Evolutionary conservation across 345 rosid genomes (phyloP), one percentile per base, ranked within the genome.

Genomic region (Salix koriyanagi): DNA sequence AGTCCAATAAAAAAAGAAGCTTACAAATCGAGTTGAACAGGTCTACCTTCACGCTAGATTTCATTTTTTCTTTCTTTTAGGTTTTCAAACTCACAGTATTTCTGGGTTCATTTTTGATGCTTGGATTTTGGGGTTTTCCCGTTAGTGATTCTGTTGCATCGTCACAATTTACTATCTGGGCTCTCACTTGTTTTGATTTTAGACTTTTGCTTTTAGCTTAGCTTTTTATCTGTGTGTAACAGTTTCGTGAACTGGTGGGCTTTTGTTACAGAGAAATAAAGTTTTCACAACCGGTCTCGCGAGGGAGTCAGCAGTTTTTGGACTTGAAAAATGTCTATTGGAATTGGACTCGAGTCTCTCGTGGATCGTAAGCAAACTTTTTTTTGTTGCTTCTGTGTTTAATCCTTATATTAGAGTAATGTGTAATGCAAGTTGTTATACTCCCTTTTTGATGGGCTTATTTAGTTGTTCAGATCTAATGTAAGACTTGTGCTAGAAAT

Each of bases 321-420:
- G 39, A 32, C 42, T 52, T 71, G 74, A 13, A 50, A 68, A 18
- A 94, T 94, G 97, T 84, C 95, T 36, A 70, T 82, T 64, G 87
- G 91, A 50, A 92, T 82, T 25, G 97, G 94, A 66, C 92, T 94
- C 9, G 97, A 94, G 73, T 84, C 95, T 70, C 91, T 94, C 66
- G 97, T 92, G 0, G 95, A 94, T 70, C 95, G 95, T 91, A 87
- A 14, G 89, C 28, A 25, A 42, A n/a, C 5, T 15, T 21, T 73
- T 73, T 79, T 34, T 34, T 30, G 50, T 37, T 21, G 52, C 52
- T 46, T 48, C 23, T 46, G 12, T 7, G 1, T 10, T 34, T 30
- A 6, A 65, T 44, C 30, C 23, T 67, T 25, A 2, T 21, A 2
- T 19, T 21, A 50, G 52, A 11, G 16, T 19, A 48, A 70, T 26